Base-by-base conservation (phyloP, 441 rosid species). In the Isatis lusitanica region DNA sequence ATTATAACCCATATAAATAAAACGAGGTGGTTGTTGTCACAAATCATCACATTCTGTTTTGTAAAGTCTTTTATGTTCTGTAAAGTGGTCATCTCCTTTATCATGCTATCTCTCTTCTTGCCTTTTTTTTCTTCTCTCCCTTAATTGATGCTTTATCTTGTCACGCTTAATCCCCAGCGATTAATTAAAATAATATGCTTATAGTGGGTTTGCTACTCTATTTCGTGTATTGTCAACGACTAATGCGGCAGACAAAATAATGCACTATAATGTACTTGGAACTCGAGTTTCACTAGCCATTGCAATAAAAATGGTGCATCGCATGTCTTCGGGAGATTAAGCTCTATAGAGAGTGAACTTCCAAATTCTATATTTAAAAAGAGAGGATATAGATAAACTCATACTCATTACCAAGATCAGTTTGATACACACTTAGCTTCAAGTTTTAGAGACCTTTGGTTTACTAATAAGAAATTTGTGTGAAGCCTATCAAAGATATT, bases 61-160 rank as follows among this genome's bases (percentile, higher is more conserved):
- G 33, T 77, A 60, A 66, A 60, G 73, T 71, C n/a, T 73, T n/a
- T 61, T 55, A 73, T 78, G 77, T 62, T 62, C 77, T 78, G 81
- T 73, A 78, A 78, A 78, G 81, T 66, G 40, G 0, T 59, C 31
- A 33, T 51, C 5, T 56, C 66, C 52, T 53, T 61, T 66, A 44
- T 71, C 68, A 66, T 77, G 64, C 16, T 77, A 71, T 66, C 60
- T 44, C 57, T 73, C 69, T 46, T 72, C 70, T 53, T 61, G 21
- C 30, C 48, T 66, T 17, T 24, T 63, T 30, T 24, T 21, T 21
- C 55, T 30, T 6, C 13, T 77, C 13, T 63, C 62, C 66, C 61
- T 57, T 64, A 64, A 70, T 64, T 66, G 73, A 66, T 66, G 64
- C 43, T 66, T 71, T 71, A 24, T 71, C 52, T 15, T n/a, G 73